Evolutionary conservation across 495 filamentous ascomycete species (phyloP).

Genomic region (Hypoxylon crocopeplum): DNA sequence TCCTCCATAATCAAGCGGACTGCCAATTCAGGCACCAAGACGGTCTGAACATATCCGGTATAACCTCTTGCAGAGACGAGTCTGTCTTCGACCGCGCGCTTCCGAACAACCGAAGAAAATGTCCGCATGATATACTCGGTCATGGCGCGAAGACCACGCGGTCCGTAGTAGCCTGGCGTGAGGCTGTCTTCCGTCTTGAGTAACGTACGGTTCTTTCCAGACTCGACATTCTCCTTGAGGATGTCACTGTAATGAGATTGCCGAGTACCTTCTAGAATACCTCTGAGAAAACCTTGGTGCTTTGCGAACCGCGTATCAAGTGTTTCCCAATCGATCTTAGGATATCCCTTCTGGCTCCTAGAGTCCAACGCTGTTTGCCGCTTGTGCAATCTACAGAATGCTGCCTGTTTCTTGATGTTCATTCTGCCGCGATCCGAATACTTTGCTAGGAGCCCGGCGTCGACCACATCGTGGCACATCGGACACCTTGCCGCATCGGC

Average conservation of each 20-base stretch:
- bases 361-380: slow-evolving; percentile 60
- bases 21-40: slow-evolving; percentile 86
- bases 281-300: slow-evolving; percentile 62
- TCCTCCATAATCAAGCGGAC: slow-evolving; percentile 83
- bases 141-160: slow-evolving; percentile 71
- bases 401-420: slow-evolving; percentile 65
- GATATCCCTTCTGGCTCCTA: slow-evolving; percentile 74
- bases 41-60: slow-evolving; percentile 78
- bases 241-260: slow-evolving; percentile 67
- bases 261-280: slow-evolving; percentile 62
- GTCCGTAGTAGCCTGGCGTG: slow-evolving; percentile 84
- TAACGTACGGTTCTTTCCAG: slow-evolving; percentile 67
- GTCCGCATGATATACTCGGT: slow-evolving; percentile 68
- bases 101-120: slow-evolving; percentile 67
- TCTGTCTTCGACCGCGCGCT: slow-evolving; percentile 68
- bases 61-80: slow-evolving; percentile 74
- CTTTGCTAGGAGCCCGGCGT: slow-evolving; percentile 54
- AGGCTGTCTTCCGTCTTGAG: slow-evolving; percentile 60
- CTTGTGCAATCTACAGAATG: slow-evolving; percentile 79
- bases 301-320: slow-evolving; percentile 68
- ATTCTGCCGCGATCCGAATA: slow-evolving; percentile 57
- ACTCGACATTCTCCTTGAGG: slow-evolving; percentile 63
- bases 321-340: slow-evolving; percentile 75
- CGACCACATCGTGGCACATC: slow-evolving; percentile 70
- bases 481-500: slow-evolving; percentile 58